Evolutionary conservation across 192 early-diverging fungal genomes (phyloP), one percentile per base, ranked within the genome.

Genomic region (Chytriomyces sp.): DNA sequence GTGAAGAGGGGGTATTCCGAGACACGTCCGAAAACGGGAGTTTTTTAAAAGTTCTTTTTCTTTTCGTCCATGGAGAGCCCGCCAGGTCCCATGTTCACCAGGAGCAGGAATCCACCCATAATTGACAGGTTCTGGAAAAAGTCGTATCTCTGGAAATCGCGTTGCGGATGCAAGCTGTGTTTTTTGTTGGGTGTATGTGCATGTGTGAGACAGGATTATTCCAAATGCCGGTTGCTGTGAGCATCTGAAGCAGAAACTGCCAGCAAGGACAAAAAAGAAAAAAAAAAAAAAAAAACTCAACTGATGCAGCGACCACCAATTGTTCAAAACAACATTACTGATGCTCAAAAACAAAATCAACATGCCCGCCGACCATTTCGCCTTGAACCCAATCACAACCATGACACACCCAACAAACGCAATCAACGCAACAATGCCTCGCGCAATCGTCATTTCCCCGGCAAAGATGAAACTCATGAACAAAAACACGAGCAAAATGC

Each of bases 331-430:
- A 50, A 99, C 87, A 82, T 99, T 98, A 80, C 91, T 92, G 67
- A 99, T 86, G 44, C 91, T 93, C 67, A 99, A 77, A 75, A 99
- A 91, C 35, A 94, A 82, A 53, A 98, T 93, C 50, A 99, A 79
- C 64, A 98, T 93, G 84, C 94, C 94, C 26, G 97, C 97, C 20
- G 95, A 95, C 88, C 90, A 95, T 86, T 95, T 96, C 49, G 97
- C 96, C 84, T 98, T 99, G 88, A 98, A 99, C 0, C 97, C 97
- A 45, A 99, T 90, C 3, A 94, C 95, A 28, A 99, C 94, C 94
- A 97, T 94, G 53, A 97, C 78, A 80, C 95, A 97, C 57, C 95
- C 95, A 43, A 90, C 81, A 35, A 95, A 82, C 24, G 92, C 93
- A 28, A 97, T 84, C 23, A 91, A 35, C 11, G 93, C 91, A 10